These are phyloP conservation scores for Hericium rajendrae DNA, from an alignment of 768 basidiomycete species.

Conservation along the genomic window DNA sequence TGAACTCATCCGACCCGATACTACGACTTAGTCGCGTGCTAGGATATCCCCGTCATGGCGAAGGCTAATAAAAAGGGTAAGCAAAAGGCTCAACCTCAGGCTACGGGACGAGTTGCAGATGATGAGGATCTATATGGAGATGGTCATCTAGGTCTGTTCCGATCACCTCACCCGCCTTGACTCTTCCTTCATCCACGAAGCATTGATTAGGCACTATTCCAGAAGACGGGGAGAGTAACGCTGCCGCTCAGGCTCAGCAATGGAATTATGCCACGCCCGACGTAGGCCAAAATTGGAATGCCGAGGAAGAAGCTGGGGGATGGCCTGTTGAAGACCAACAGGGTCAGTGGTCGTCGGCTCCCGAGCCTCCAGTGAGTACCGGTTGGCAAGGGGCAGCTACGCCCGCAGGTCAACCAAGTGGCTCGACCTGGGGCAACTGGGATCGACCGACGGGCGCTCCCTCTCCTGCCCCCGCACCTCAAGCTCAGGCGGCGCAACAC, in stretches of 20 bases:
- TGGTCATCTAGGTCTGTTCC: neutral
- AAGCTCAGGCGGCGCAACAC: neutral
- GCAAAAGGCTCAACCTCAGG: constrained; percentile 2
- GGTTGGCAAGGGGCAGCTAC: neutral
- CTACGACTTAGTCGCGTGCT: too few relatives aligned
- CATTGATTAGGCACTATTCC: neutral
- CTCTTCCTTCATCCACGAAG: neutral
- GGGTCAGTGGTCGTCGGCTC: too few relatives aligned
- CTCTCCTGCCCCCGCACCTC: neutral
- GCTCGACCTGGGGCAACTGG: neutral
- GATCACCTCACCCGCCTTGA: neutral
- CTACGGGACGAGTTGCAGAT: constrained; percentile 5
- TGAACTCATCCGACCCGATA: too few relatives aligned
- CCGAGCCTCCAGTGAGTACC: neutral
- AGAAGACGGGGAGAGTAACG: neutral
- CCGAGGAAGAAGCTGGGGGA: neutral
- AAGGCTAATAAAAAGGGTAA: constrained; percentile 11
- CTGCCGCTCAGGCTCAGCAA: neutral
- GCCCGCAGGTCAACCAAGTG: neutral
- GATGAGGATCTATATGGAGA: neutral
- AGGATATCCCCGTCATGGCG: neutral
- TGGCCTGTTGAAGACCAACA: neutral
- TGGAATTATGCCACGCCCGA: neutral
- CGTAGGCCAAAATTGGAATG: neutral
- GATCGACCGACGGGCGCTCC: neutral